Evolutionary conservation across 352 stramenopile genomes (phyloP), one percentile per base, ranked within the genome.

Genomic region (Halophytophthora batemanensis): DNA sequence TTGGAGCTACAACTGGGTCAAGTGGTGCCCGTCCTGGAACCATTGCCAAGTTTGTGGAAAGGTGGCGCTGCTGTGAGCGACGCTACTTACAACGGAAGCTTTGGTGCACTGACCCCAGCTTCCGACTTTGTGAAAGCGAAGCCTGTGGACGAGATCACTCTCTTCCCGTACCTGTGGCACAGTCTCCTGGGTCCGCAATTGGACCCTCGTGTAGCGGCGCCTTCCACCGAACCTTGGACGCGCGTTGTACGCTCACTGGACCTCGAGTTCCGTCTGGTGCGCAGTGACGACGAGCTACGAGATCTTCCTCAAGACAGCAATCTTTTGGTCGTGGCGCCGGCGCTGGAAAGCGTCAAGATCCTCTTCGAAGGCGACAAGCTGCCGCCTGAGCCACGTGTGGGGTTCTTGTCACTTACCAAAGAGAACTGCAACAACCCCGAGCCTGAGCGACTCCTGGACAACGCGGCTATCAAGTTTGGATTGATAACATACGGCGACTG

Each of bases 91-190:
- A n/a, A n/a, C n/a, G 31, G 49, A 5, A 49, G 31, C 51, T 46
- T 55, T 51, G 29, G 46, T 33, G 37, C 29, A 19, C 34, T 42
- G 12, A 19, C 47, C 37, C 42, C 56, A 39, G 53, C 36, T 1
- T 43, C 31, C 11, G 46, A 33, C 0, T 79, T 82, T 51, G 55
- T 69, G n/a, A 71, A 71, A 10, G 58, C 61, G 1, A 45, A 46
- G 17, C 72, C 72, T n/a, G 61, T 84, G 12, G 72, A 86, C 14
- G 50, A 67, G 6, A 54, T 82, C 19, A 84, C 72, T 10, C 50
- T 86, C 40, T 82, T 86, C 41, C 72, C 75, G 35, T 81, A 82
- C 31, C 41, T 84, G 31, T 86, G 75, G 75, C 70, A 84, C 49
- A 74, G 54, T 40, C 71, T 86, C 38, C 62, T 86, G 14, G 68